These are phyloP conservation scores for Plasmodium gaboni DNA, from an alignment of 169 alveolate genomes.

Conservation along the genomic window DNA sequence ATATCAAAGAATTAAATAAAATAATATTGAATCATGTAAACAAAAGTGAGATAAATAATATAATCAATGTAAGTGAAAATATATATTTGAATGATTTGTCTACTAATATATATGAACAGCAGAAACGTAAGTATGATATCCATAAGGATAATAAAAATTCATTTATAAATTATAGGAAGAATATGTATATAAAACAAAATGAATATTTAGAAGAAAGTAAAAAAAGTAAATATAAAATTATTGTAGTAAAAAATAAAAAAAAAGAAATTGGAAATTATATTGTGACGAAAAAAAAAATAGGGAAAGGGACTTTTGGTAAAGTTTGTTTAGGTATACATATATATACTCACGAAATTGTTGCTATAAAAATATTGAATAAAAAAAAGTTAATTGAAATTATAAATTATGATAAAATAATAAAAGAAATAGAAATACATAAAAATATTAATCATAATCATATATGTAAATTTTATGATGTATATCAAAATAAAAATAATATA, in stretches of 20 bases:
- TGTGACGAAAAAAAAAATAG: conserved; percentile 77
- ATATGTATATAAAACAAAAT: background rate
- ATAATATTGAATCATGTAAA: no score
- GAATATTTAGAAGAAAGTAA: conserved; percentile 4
- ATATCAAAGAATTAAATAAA: no score
- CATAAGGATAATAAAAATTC: no score
- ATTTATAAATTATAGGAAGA: background rate
- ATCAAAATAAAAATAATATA: conserved; percentile 80
- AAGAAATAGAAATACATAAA: conserved; percentile 83
- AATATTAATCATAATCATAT: conserved; percentile 82
- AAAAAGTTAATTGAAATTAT: conserved; percentile 67
- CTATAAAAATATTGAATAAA: conserved; percentile 84
- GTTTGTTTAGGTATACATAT: conserved; percentile 84
- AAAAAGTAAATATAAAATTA: conserved; percentile 29
- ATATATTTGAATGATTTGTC: no score
- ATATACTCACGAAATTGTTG: conserved; percentile 81
- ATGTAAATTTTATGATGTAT: conserved; percentile 81
- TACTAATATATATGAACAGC: no score
- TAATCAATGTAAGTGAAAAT: no score
- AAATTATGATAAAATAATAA: conserved; percentile 77
- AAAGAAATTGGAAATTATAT: conserved; percentile 57
- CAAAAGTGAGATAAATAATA: no score
- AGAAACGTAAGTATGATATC: no score
- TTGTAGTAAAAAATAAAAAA: conserved; percentile 28
- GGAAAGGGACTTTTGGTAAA: conserved; percentile 86